phyloP scores from a whole-genome alignment of 1,284 basidiomycete species.

The Pseudozyma thailandica region DNA sequence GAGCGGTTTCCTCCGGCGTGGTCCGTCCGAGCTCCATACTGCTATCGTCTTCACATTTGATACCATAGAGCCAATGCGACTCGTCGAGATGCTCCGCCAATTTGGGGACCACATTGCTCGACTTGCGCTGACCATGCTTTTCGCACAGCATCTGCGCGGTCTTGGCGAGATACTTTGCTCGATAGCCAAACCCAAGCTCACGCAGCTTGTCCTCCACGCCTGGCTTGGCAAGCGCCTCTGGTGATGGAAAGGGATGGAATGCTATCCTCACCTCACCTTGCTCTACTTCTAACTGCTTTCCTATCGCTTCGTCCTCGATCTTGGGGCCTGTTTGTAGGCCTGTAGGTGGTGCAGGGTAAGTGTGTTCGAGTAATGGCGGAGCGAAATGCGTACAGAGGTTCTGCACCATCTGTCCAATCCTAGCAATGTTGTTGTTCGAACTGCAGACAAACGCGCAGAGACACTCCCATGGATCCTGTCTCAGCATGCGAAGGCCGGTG shows the following conservation, averaged over 20 bases:
- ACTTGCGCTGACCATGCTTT: constrained; percentile 44
- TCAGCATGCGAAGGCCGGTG: constrained; percentile 75
- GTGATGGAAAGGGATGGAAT: constrained; percentile 88
- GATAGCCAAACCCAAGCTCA: constrained; percentile 91
- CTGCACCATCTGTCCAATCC: constrained; percentile 67
- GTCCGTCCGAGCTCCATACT: not conserved
- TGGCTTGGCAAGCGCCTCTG: constrained; percentile 75
- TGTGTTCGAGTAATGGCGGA: constrained; percentile 71
- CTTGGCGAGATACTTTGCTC: constrained; percentile 86
- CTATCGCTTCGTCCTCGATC: constrained; percentile 34
- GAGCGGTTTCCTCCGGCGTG: not conserved
- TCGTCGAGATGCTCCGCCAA: constrained; percentile 17
- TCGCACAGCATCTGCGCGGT: constrained; percentile 81
- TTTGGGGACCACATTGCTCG: not conserved
- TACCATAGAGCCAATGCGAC: constrained; percentile 26
- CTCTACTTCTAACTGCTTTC: constrained; percentile 10
- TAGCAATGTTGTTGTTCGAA: constrained; percentile 87
- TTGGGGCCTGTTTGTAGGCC: not conserved
- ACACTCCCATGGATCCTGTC: constrained; percentile 89
- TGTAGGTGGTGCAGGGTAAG: constrained; percentile 54
- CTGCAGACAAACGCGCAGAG: constrained; percentile 85
- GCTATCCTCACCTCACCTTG: constrained; percentile 53
- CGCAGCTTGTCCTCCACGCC: constrained; percentile 74
- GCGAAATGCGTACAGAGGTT: constrained; percentile 71
- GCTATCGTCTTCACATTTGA: constrained; percentile 24